Conservation (phyloP, 345 rosid species). For the Laguncularia racemosa region DNA sequence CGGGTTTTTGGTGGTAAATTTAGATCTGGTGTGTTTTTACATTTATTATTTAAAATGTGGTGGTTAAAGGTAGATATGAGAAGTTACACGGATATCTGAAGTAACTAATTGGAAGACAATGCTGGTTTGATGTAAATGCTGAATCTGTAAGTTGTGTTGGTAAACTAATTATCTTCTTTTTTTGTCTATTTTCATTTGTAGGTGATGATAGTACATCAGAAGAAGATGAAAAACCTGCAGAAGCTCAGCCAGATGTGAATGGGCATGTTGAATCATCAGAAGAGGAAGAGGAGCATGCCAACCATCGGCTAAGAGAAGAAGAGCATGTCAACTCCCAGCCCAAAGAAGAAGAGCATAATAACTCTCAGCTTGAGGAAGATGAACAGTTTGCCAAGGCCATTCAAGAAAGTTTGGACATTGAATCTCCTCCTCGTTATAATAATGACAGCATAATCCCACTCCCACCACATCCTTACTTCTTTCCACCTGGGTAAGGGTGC, state of each 20-base stretch:
- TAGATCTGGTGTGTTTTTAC: too few relatives aligned
- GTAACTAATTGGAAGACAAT: too few relatives aligned
- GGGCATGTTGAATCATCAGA: conserved; percentile 1
- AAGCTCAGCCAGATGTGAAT: neutral
- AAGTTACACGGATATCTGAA: too few relatives aligned
- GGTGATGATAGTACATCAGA: conserved; percentile 9
- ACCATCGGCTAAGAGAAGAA: conserved; percentile 1
- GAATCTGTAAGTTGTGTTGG: conserved; percentile 1
- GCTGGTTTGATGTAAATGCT: too few relatives aligned
- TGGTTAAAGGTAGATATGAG: too few relatives aligned
- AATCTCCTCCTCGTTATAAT: conserved; percentile 51
- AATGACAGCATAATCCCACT: conserved; percentile 35
- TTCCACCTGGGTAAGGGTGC: conserved; percentile 45
- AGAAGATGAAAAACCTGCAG: neutral
- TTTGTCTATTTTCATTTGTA: neutral
- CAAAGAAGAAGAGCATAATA: neutral
- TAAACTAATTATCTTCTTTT: neutral
- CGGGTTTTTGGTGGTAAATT: too few relatives aligned
- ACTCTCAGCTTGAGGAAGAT: conserved; percentile 81
- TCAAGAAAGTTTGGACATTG: conserved; percentile 66
- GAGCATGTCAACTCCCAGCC: neutral
- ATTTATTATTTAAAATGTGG: too few relatives aligned
- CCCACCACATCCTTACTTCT: conserved; percentile 49
- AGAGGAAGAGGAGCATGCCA: conserved; percentile 3
- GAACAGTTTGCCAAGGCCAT: conserved; percentile 82